phyloP scores from a whole-genome alignment of 345 rosid genomes.

The Citrus reticulata region DNA sequence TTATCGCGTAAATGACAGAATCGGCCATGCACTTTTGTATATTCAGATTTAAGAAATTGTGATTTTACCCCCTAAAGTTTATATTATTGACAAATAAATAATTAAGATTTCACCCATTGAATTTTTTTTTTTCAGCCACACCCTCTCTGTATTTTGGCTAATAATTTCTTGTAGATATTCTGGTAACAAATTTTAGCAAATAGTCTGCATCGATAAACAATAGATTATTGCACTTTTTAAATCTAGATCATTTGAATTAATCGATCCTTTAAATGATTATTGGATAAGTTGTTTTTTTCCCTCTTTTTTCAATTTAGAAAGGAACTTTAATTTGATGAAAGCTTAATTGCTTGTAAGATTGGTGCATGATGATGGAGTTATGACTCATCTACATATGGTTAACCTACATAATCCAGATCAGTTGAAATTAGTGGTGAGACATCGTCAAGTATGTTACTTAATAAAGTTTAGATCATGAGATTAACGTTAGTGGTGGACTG shows the following conservation, averaged over 20 bases:
- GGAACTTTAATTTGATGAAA: background rate
- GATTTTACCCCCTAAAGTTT: background rate
- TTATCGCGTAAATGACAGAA: background rate
- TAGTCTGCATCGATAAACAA: background rate
- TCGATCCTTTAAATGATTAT: background rate
- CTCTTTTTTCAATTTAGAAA: background rate
- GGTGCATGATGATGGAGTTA: background rate
- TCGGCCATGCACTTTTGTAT: background rate
- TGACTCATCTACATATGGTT: background rate
- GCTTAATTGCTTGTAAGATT: background rate
- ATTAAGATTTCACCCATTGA: background rate
- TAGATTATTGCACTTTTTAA: background rate
- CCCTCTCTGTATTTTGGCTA: background rate
- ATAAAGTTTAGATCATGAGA: background rate
- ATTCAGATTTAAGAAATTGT: background rate
- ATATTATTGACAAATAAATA: background rate
- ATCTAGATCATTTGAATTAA: too few species aligned
- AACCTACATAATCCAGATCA: too few species aligned
- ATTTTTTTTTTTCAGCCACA: background rate
- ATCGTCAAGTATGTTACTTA: background rate
- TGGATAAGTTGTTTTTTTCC: too few species aligned
- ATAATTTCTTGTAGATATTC: too few species aligned
- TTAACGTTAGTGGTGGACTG: too few species aligned
- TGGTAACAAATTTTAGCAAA: too few species aligned
- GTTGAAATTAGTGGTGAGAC: background rate